Base-by-base conservation (phyloP, 2,329 filamentous ascomycete genomes). In the Bretziella fagacearum region DNA sequence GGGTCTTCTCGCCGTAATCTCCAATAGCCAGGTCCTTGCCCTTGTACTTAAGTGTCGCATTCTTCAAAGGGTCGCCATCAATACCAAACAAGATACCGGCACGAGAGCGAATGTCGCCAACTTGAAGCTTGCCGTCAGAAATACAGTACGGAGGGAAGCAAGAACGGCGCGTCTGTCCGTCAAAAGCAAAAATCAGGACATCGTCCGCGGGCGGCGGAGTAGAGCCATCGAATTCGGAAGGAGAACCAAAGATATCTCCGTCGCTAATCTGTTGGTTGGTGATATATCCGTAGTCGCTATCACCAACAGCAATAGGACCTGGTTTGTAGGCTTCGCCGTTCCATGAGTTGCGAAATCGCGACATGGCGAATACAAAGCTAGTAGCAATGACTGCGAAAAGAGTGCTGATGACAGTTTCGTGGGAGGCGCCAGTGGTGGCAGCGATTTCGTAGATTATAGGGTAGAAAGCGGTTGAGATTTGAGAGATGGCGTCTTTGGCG, bases 261-360 rank as follows among this genome's bases (percentile, higher is more conserved):
- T 23, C 61, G 51, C 74, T 68, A 32, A 86, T 61, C 56, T 87
- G 81, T 56, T 83, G 75, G 23, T 78, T 77, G n/a, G 81, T 85
- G 58, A 87, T 86, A 65, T 89, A 87, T 58, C 76, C 80, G 60
- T 78, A 89, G 63, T 87, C 82, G 27, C 79, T 74, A 54, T 85
- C 80, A 55, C 75, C 81, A 51, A 87, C 77, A 53, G 77, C 70
- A 26, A 77, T 29, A 7, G 48, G 44, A 10, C 40, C 48, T 29
- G 42, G 69, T 62, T 35, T 68, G 33, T 37, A 37, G 7, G 40
- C 65, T 39, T 65, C 65, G 30, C 64, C 60, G 50, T 63, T 57
- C 57, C 42, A 49, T 7, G 65, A 65, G 65, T 68, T 73, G 52
- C 68, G 66, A 59, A 68, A 74, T 55, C 70, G 65, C 58, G 67